Conservation (phyloP, 2,329 filamentous ascomycete genomes). For the Plenodomus tracheiphilus region DNA sequence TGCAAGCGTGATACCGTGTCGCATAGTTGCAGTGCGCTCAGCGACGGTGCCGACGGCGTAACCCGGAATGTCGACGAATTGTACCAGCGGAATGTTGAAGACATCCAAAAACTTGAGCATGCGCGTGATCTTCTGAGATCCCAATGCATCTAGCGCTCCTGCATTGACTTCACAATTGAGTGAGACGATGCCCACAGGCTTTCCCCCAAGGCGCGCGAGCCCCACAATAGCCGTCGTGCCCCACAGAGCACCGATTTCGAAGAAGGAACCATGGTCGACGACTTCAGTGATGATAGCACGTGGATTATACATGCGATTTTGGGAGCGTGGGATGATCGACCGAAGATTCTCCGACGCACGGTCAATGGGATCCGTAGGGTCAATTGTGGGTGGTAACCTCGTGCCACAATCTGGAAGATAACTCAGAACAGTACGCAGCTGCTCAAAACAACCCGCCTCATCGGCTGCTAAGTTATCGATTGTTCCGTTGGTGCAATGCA, state of each 20-base stretch:
- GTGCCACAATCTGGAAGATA: slow-evolving; percentile 63
- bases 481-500: slow-evolving; percentile 68
- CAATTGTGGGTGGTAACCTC: slow-evolving; percentile 56
- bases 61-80: slow-evolving; percentile 64
- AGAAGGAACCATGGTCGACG: slow-evolving; percentile 61
- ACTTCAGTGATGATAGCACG: slow-evolving; percentile 61
- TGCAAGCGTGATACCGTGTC: slow-evolving; percentile 64
- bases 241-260: slow-evolving; percentile 67
- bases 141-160: slow-evolving; percentile 63
- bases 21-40: slow-evolving; percentile 66
- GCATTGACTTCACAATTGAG: slow-evolving; percentile 63
- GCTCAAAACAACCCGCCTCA: slow-evolving; percentile 65
- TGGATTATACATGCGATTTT: slow-evolving; percentile 64
- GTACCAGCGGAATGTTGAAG: slow-evolving; percentile 66
- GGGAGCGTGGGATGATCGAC: slow-evolving; percentile 60
- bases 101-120: slow-evolving; percentile 67
- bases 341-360: slow-evolving; percentile 56
- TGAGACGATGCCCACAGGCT: slow-evolving; percentile 62
- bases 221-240: slow-evolving; percentile 65
- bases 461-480: slow-evolving; percentile 66
- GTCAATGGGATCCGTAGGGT: slow-evolving; percentile 54
- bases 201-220: slow-evolving; percentile 60
- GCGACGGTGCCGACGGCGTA: slow-evolving; percentile 67
- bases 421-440: slow-evolving; percentile 59
- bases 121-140: slow-evolving; percentile 63